phyloP scores from a whole-genome alignment of 805 yeast genomes.

The Maudiozyma saulgeensis region DNA sequence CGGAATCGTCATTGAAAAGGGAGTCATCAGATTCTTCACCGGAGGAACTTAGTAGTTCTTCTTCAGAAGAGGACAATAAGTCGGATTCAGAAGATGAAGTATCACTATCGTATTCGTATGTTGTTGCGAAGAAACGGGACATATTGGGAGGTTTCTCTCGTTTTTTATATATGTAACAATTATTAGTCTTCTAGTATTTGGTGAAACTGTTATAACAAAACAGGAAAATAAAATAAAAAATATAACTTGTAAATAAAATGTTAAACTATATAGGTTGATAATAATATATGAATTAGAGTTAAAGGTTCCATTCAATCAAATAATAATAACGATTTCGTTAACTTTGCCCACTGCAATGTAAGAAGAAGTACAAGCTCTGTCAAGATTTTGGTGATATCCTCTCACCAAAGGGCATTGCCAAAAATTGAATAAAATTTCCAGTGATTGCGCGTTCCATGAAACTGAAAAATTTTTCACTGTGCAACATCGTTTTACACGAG shows the following conservation, averaged over 20 bases:
- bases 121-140: slow-evolving; percentile 85
- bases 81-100: slow-evolving; percentile 38
- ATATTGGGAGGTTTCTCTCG: slow-evolving; percentile 30
- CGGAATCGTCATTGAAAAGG: slow-evolving; percentile 28
- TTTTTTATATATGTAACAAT: neutral
- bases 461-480: neutral
- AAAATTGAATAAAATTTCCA: neutral
- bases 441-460: neutral
- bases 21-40: slow-evolving; percentile 27
- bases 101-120: slow-evolving; percentile 36
- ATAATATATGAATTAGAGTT: too few species aligned
- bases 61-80: slow-evolving; percentile 34
- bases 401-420: neutral
- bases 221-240: too few species aligned
- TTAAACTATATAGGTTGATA: too few species aligned
- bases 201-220: neutral
- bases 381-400: neutral
- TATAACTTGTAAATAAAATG: too few species aligned
- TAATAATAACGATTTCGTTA: neutral
- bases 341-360: neutral
- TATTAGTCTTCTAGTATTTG: neutral
- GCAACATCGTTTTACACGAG: neutral
- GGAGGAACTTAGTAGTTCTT: slow-evolving; percentile 25
- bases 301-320: neutral
- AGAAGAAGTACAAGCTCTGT: neutral